Evolutionary conservation across 2,329 filamentous ascomycete species (phyloP).

Genomic region (Aspergillus tanneri): DNA sequence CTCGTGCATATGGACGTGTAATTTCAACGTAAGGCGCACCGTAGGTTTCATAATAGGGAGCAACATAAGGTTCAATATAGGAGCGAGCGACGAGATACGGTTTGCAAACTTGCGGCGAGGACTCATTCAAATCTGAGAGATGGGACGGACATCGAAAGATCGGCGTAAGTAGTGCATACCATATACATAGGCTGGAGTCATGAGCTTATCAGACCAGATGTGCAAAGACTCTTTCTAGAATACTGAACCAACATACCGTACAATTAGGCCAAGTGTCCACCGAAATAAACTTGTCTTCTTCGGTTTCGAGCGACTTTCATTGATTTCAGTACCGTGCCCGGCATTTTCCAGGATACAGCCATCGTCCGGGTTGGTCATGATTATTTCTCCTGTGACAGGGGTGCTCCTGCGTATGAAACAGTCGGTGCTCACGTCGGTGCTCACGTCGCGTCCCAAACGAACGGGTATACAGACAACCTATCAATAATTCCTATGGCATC

Average conservation of each 20-base stretch:
- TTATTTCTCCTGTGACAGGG: conserved; percentile 10
- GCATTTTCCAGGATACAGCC: conserved; percentile 24
- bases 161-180: conserved; percentile 80
- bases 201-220: not conserved
- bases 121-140: conserved; percentile 64
- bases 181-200: conserved; percentile 60
- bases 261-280: conserved; percentile 37
- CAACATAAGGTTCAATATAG: conserved; percentile 70
- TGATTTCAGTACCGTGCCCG: conserved; percentile 17
- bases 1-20: conserved; percentile 68
- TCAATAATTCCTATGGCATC: too few species aligned
- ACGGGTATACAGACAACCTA: too few species aligned
- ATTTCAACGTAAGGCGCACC: conserved; percentile 77
- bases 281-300: conserved; percentile 26
- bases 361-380: conserved; percentile 30
- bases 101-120: conserved; percentile 76
- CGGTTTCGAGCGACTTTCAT: conserved; percentile 10
- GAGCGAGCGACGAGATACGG: conserved; percentile 69
- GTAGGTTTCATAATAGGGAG: conserved; percentile 83
- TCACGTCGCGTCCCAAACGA: conserved; percentile 14
- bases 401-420: conserved; percentile 5
- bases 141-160: conserved; percentile 78
- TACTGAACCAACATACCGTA: conserved; percentile 32
- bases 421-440: not conserved
- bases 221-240: not conserved